Base-by-base conservation (phyloP, 2,329 filamentous ascomycete genomes). In the Neonectria punicea region DNA sequence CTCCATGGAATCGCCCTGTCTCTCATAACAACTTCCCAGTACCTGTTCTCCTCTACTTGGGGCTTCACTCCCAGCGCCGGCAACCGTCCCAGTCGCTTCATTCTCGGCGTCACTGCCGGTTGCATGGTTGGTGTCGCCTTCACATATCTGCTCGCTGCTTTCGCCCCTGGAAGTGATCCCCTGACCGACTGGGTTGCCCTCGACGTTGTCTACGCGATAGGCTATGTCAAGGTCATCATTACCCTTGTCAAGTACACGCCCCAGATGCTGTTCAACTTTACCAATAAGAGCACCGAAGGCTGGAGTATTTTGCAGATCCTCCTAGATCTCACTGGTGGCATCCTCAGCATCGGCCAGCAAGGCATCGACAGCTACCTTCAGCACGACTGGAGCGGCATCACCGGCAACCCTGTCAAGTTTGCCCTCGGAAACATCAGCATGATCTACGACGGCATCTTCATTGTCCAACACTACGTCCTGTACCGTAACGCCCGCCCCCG, bases 171-270 rank as follows among this genome's bases (percentile, higher is more conserved):
- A 9, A 65, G 68, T 53, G 75, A 85, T 69, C 79, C 85, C 3
- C 75, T 73, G 30, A 79, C 73, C 44, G 82, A 82, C 56, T 91
- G 88, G 88, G 86, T 86, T 58, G 88, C 85, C 80, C 85, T 91
- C 46, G 89, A 91, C 73, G 83, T 88, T 57, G 83, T 88, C 53
- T 89, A 90, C 75, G 87, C 91, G 13, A 82, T 97, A 34, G 93
- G 93, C 46, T 97, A 97, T 77, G 90, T 97, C 76, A 99, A 99
- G 81, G 85, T 99, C 36, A 79, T 94, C 59, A 88, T 97, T 70
- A 97, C 95, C 0, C 82, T 98, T 28, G 87, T 97, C 80, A 99
- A 99, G 82, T 98, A 98, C 80, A 90, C 93, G 51, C 96, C 96
- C 5, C 94, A 97, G 83, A 89, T 92, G 41, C 85, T 92, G 74